These are phyloP conservation scores for Trichoderma sp. DNA, from an alignment of 2,329 filamentous ascomycete species.

Conservation along the genomic window DNA sequence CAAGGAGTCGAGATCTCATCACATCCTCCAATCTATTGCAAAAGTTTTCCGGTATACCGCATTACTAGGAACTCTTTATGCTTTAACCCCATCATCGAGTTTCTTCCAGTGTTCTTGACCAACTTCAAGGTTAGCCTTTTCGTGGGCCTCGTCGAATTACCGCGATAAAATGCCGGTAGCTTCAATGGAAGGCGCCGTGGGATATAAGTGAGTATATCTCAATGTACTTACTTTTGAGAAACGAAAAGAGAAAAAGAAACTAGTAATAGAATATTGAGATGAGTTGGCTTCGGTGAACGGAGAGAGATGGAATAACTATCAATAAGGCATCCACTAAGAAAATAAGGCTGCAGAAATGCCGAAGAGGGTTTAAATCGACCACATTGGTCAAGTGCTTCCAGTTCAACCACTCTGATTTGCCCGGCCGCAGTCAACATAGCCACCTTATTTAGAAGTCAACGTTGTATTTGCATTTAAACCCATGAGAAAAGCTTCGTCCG, in stretches of 20 bases:
- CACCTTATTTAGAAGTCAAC: not conserved
- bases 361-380: not conserved
- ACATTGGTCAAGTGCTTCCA: not conserved
- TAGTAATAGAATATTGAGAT: not conserved
- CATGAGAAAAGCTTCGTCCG: not conserved
- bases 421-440: too few species aligned
- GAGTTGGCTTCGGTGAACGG: not conserved
- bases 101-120: not conserved
- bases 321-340: not conserved
- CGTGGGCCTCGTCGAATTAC: not conserved
- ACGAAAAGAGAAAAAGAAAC: not conserved
- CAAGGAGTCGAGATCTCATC: not conserved
- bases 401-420: not conserved
- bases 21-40: too few species aligned
- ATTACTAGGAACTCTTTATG: not conserved
- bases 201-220: not conserved
- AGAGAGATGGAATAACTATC: not conserved
- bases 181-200: not conserved
- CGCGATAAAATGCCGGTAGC: not conserved
- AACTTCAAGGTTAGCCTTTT: not conserved
- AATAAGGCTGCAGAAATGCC: not conserved
- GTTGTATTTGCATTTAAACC: not conserved
- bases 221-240: not conserved
- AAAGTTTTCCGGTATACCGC: not conserved
- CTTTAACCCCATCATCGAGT: not conserved